Evolutionary conservation across 2,329 filamentous ascomycete genomes (phyloP).

Genomic region (Hypoxylon sp.): DNA sequence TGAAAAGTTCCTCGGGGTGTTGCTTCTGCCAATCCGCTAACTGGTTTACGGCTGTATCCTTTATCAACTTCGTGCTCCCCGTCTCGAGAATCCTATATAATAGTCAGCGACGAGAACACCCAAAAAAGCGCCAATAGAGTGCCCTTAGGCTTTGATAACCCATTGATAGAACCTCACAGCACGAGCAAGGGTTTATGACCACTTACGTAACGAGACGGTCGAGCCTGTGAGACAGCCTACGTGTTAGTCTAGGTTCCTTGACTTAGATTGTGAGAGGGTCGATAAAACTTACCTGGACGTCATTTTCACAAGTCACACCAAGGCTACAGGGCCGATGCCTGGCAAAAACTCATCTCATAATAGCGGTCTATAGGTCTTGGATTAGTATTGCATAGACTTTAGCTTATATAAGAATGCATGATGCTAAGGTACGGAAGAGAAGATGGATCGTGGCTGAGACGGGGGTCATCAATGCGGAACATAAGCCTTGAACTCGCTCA

Average conservation of each 20-base stretch:
- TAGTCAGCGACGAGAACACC: constrained; percentile 26
- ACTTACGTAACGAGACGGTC: constrained; percentile 91
- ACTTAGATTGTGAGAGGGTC: constrained; percentile 20
- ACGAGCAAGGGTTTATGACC: constrained; percentile 21
- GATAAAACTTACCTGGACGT: constrained; percentile 65
- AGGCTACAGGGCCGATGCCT: constrained; percentile 50
- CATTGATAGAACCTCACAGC: not conserved
- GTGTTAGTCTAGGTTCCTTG: constrained; percentile 45
- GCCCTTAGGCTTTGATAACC: not conserved
- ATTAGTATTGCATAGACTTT: constrained; percentile 26
- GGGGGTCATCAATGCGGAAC: constrained; percentile 9
- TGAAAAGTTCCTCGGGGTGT: constrained; percentile 97
- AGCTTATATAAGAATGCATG: constrained; percentile 12
- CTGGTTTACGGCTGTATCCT: constrained; percentile 97
- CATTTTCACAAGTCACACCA: constrained; percentile 63
- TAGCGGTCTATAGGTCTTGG: constrained; percentile 35
- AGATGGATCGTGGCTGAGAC: constrained; percentile 11
- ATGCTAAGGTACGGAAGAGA: constrained; percentile 7
- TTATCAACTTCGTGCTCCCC: constrained; percentile 94
- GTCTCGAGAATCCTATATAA: constrained; percentile 87
- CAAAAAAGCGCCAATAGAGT: not conserved
- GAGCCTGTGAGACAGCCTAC: constrained; percentile 69
- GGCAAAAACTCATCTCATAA: constrained; percentile 50
- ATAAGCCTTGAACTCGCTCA: constrained; percentile 26
- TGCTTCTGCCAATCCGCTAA: constrained; percentile 98